These are phyloP conservation scores for Neoboletus brunneissimus DNA, from an alignment of 768 basidiomycete genomes.

Conservation along the genomic window DNA sequence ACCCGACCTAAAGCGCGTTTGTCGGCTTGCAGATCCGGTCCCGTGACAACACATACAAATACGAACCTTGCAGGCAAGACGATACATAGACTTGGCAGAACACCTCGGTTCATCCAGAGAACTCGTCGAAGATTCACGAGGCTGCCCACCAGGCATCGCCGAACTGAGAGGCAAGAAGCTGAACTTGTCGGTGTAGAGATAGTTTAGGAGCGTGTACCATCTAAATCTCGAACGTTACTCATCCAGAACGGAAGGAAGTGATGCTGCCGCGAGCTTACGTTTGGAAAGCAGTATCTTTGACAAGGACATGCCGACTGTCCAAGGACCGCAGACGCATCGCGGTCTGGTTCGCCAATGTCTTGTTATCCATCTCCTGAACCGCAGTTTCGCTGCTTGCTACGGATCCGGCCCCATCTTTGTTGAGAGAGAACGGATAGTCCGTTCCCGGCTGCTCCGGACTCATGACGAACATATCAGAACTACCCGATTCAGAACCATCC, in stretches of 20 bases:
- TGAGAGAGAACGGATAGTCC: not conserved
- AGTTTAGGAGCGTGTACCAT: slow-evolving; percentile 39
- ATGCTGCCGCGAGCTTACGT: slow-evolving; percentile 15
- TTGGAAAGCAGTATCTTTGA: slow-evolving; percentile 30
- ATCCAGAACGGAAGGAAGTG: not conserved
- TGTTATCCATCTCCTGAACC: not conserved
- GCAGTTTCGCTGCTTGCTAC: slow-evolving; percentile 8
- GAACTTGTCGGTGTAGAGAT: slow-evolving; percentile 37
- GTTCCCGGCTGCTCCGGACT: slow-evolving; percentile 9
- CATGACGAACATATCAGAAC: slow-evolving; percentile 20
- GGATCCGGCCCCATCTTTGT: not conserved
- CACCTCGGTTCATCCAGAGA: slow-evolving; percentile 20
- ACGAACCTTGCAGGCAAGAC: slow-evolving; percentile 39
- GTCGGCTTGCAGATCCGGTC: not conserved
- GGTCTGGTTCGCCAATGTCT: not conserved
- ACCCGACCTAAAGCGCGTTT: slow-evolving; percentile 8
- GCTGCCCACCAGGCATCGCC: not conserved
- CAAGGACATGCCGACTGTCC: slow-evolving; percentile 24
- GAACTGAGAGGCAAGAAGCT: slow-evolving; percentile 32
- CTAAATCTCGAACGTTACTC: slow-evolving; percentile 15
- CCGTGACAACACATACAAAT: not conserved
- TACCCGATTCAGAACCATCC: slow-evolving; percentile 11
- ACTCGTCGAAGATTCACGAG: not conserved
- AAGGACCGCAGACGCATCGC: slow-evolving; percentile 12
- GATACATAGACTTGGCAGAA: slow-evolving; percentile 47